phyloP scores from a whole-genome alignment of 2,329 filamentous ascomycete species.

The Trichoderma sp. region DNA sequence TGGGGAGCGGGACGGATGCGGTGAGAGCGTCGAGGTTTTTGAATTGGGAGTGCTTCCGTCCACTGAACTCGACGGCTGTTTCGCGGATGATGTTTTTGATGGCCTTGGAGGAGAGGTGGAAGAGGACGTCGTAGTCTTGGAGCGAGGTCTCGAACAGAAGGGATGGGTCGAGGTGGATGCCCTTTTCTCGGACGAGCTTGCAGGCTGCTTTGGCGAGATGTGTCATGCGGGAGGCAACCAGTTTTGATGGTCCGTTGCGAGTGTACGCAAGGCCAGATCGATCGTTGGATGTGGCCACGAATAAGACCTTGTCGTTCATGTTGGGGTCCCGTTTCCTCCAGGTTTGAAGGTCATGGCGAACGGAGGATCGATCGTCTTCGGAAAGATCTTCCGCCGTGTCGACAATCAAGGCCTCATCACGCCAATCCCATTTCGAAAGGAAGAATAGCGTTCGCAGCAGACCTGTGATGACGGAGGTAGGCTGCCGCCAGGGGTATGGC shows the following conservation, averaged over 20 bases:
- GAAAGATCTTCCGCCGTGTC: constrained; percentile 67
- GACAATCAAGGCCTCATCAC: constrained; percentile 75
- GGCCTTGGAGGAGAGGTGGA: constrained; percentile 65
- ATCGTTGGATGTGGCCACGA: constrained; percentile 80
- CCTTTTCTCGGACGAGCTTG: constrained; percentile 58
- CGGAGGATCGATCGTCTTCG: constrained; percentile 58
- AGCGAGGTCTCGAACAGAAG: constrained; percentile 72
- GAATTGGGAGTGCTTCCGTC: constrained; percentile 57
- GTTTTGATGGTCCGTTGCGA: constrained; percentile 68
- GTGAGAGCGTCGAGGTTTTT: constrained; percentile 75
- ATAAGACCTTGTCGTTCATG: constrained; percentile 80
- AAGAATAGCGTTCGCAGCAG: constrained; percentile 80
- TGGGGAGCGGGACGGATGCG: constrained; percentile 45
- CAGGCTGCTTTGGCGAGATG: constrained; percentile 76
- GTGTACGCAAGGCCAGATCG: constrained; percentile 80
- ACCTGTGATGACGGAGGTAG: constrained; percentile 75
- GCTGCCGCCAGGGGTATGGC: constrained; percentile 76
- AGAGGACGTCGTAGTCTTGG: constrained; percentile 81
- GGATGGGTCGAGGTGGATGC: constrained; percentile 51
- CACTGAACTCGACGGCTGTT: constrained; percentile 40
- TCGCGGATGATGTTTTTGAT: constrained; percentile 47
- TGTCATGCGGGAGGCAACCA: constrained; percentile 82
- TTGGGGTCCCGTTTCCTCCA: constrained; percentile 87
- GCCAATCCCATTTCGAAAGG: constrained; percentile 90
- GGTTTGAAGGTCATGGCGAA: constrained; percentile 73